Percentiles rank a stretch among this genome's conserved stretches.
These are phyloP conservation scores for Collybiopsis confluens DNA, from an alignment of 768 basidiomycete genomes.

Conservation along the genomic window DNA sequence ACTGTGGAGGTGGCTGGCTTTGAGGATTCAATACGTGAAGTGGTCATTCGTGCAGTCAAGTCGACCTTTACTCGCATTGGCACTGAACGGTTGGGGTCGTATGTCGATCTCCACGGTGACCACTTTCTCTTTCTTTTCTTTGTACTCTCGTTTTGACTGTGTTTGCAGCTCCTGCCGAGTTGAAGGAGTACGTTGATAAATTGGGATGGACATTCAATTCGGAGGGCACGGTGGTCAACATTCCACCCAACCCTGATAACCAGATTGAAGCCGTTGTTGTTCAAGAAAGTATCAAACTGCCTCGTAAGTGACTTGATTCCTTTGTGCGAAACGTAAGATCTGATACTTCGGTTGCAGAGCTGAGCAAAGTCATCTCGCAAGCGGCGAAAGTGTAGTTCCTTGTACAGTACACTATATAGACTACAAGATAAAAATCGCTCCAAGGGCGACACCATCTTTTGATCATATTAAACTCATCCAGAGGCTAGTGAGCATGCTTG, in stretches of 20 bases:
- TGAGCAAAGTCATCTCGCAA: conserved; percentile 73
- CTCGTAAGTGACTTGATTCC: conserved; percentile 51
- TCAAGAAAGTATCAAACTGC: conserved; percentile 76
- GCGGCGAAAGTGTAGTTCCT: conserved; percentile 50
- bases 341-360: conserved; percentile 38
- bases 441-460: neutral
- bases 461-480: conserved; percentile 1
- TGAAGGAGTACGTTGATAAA: conserved; percentile 56
- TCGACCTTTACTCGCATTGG: conserved; percentile 76
- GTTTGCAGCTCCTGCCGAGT: conserved; percentile 42
- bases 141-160: neutral
- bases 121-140: neutral
- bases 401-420: conserved; percentile 2
- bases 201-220: conserved; percentile 65
- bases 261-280: conserved; percentile 83
- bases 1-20: conserved; percentile 82
- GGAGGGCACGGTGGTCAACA: conserved; percentile 49
- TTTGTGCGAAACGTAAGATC: neutral
- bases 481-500: conserved; percentile 28
- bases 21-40: conserved; percentile 76
- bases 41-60: conserved; percentile 72
- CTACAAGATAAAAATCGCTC: conserved; percentile 2
- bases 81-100: conserved; percentile 61
- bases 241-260: conserved; percentile 85
- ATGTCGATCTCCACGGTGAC: conserved; percentile 64